Conservation (phyloP, 345 rosid genomes). For the Citrus glauca region DNA sequence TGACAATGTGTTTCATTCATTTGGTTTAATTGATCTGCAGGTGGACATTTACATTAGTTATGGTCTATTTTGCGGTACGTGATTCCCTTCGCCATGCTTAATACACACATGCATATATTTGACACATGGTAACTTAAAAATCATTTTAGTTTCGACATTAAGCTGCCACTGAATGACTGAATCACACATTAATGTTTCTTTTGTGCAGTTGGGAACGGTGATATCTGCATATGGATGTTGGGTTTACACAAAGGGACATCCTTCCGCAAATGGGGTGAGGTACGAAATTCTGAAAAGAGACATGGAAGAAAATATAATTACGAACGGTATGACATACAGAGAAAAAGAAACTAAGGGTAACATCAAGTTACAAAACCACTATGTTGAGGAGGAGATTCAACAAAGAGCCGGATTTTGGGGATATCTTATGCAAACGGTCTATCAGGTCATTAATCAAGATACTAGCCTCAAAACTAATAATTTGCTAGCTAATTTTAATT, state of each 20-base stretch:
- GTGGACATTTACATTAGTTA: constrained; percentile 82
- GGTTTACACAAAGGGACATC: constrained; percentile 25
- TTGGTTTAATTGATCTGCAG: constrained; percentile 39
- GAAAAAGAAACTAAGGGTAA: constrained; percentile 23
- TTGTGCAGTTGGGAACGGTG: constrained; percentile 55
- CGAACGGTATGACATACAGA: neutral
- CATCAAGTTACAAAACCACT: constrained; percentile 39
- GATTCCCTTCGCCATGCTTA: neutral
- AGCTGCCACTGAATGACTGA: neutral
- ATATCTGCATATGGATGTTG: constrained; percentile 78
- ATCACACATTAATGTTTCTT: neutral
- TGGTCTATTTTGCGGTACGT: constrained; percentile 88
- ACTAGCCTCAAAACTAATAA: neutral
- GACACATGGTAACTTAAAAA: neutral
- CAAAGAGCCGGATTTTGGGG: constrained; percentile 65
- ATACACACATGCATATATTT: neutral
- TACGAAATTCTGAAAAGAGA: constrained; percentile 20
- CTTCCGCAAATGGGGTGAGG: constrained; percentile 21
- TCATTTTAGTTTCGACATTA: neutral
- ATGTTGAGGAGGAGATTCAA: constrained; percentile 35
- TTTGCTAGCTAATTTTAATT: neutral
- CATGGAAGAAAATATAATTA: constrained; percentile 18
- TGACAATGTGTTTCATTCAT: neutral
- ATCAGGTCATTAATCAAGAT: constrained; percentile 48
- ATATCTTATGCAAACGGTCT: constrained; percentile 63